A percentile compares a stretch with the other conserved stretches of the same genome.
Evolutionary conservation across 2,329 filamentous ascomycete genomes (phyloP).

Genomic region (Fusarium compactum): DNA sequence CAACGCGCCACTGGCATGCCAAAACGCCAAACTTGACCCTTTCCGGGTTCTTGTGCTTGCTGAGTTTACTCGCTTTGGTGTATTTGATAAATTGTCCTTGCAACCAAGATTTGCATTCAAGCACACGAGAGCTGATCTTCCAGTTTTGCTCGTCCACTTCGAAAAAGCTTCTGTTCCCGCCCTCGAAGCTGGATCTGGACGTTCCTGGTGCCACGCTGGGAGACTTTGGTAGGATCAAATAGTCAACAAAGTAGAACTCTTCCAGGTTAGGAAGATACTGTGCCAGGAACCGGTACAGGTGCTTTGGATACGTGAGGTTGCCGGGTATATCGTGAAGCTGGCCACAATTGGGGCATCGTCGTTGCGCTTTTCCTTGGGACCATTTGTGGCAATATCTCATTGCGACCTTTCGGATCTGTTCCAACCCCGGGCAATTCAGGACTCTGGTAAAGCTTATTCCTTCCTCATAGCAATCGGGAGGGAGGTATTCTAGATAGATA

Average conservation of each 20-base stretch:
- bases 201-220: neutral
- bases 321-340: slow-evolving; percentile 46
- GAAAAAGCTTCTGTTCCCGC: slow-evolving; percentile 48
- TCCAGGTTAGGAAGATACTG: slow-evolving; percentile 57
- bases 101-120: slow-evolving; percentile 55
- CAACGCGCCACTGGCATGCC: slow-evolving; percentile 56
- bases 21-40: slow-evolving; percentile 57
- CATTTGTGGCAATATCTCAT: slow-evolving; percentile 59
- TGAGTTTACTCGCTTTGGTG: slow-evolving; percentile 51
- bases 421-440: slow-evolving; percentile 48
- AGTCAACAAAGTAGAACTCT: slow-evolving; percentile 60
- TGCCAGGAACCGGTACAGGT: slow-evolving; percentile 59
- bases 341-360: slow-evolving; percentile 53
- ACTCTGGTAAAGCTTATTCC: slow-evolving; percentile 45
- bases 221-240: slow-evolving; percentile 53
- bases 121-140: slow-evolving; percentile 53
- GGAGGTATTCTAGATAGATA: slow-evolving; percentile 53
- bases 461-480: slow-evolving; percentile 45
- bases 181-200: slow-evolving; percentile 38
- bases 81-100: slow-evolving; percentile 54
- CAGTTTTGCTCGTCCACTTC: slow-evolving; percentile 52
- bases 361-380: slow-evolving; percentile 37
- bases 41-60: slow-evolving; percentile 50
- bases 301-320: slow-evolving; percentile 52
- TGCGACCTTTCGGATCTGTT: slow-evolving; percentile 55